Base-by-base conservation (phyloP, 2,329 filamentous ascomycete species). In the Penicillium psychrosexuale region DNA sequence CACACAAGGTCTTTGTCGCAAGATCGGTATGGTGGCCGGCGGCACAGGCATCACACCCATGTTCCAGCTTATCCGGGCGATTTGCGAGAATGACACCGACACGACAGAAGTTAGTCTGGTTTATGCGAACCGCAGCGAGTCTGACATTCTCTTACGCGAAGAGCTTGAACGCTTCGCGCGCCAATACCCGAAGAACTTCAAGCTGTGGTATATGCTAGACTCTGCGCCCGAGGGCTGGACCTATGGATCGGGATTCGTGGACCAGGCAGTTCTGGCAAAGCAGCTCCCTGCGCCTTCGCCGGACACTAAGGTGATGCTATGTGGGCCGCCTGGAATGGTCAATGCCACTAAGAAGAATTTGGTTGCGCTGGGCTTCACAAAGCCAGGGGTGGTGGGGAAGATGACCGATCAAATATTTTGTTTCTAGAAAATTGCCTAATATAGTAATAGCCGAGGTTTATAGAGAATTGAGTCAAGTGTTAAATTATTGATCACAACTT, bases 61-160 rank as follows among this genome's bases (percentile, higher is more conserved):
- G 79, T 83, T 78, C 66, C 84, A 87, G 64, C 69, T 87, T 7
- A 85, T 87, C 63, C 80, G 83, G 4, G 82, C 83, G 40, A 84
- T 87, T 53, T 84, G 82, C 62, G 83, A 86, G 63, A 80, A 86
- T 51, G 73, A 79, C n/a, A 71, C 69, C 7, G 85, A 87, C 57
- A 75, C 73, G 1, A 87, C 85, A 0, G 69, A 82, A 58, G 68
- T 86, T 39, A 80, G 74, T 42, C 71, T 87, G 5, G 68, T 87
- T 30, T 86, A 85, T 56, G 84, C 82, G 30, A 87, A 85, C 68
- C 75, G 79, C 1, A 76, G 75, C 0, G 82, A 85, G 60, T 75
- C 74, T 2, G 85, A 87, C 58, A 87, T 88, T 51, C 66, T 88
- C 8, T 69, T 87, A 15, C 73, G 82, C 0, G 59, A 75, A 0